phyloP scores from a whole-genome alignment of 495 filamentous ascomycete genomes.

The Pseudoneurospora amorphoporcata region DNA sequence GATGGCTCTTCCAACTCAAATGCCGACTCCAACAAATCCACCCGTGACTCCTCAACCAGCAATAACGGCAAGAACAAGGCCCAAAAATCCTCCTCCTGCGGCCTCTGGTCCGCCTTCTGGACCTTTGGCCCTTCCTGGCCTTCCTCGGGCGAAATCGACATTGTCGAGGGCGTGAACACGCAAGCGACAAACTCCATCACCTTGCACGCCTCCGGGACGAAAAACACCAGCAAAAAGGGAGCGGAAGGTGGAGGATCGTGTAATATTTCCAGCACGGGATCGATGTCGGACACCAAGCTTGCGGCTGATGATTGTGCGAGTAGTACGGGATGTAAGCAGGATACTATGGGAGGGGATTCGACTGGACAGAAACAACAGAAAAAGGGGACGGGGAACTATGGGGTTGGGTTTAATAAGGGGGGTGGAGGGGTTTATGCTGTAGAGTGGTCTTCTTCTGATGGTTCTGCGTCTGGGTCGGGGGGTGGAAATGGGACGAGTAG shows the following conservation, averaged over 20 bases:
- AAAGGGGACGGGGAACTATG: constrained; percentile 42
- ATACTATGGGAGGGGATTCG: constrained; percentile 19
- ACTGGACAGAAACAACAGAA: not conserved
- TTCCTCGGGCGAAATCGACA: constrained; percentile 74
- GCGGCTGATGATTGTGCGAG: constrained; percentile 37
- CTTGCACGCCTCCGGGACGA: constrained; percentile 58
- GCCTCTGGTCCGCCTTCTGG: constrained; percentile 56
- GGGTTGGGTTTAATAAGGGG: constrained; percentile 58
- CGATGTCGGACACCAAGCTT: constrained; percentile 37
- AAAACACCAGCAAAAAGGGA: not conserved
- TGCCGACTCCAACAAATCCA: no score
- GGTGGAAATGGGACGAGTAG: not conserved
- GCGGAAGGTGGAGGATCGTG: constrained; percentile 27
- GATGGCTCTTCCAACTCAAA: not conserved
- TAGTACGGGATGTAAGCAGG: constrained; percentile 38
- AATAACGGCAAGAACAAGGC: not conserved
- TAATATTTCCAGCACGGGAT: constrained; percentile 36
- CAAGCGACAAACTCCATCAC: constrained; percentile 56
- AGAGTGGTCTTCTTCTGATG: constrained; percentile 38
- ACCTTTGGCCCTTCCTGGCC: constrained; percentile 71
- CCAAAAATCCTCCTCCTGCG: constrained; percentile 34
- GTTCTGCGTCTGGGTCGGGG: not conserved
- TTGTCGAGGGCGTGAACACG: constrained; percentile 77
- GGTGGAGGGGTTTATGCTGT: constrained; percentile 72
- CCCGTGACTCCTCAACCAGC: not conserved